These are phyloP conservation scores for Macadamia tetraphylla DNA, from an alignment of 164 flowering plant species.

Conservation along the genomic window DNA sequence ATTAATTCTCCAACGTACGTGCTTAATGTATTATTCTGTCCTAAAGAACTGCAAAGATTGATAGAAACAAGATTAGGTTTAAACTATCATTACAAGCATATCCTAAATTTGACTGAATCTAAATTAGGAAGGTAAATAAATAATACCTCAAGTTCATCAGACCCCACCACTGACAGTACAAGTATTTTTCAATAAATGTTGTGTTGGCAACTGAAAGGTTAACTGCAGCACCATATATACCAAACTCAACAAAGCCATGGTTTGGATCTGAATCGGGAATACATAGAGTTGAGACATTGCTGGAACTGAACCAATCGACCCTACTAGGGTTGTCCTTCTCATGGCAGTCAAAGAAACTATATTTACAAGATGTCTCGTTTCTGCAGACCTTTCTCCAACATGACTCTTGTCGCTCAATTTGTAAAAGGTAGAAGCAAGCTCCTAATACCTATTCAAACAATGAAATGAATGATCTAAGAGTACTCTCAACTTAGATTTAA, in stretches of 20 bases:
- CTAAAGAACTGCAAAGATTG: too few relatives aligned
- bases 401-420: slow-evolving; percentile 51
- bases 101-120: too few relatives aligned
- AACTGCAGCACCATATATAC: slow-evolving; percentile 58
- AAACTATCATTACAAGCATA: too few relatives aligned
- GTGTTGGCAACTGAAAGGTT: slow-evolving; percentile 32
- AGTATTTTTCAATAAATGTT: slow-evolving; percentile 40
- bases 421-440: slow-evolving; percentile 64
- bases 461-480: not conserved
- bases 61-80: too few relatives aligned
- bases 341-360: slow-evolving; percentile 39
- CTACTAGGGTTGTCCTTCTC: slow-evolving; percentile 13
- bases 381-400: slow-evolving; percentile 59
- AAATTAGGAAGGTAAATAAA: too few relatives aligned
- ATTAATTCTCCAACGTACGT: slow-evolving; percentile 63
- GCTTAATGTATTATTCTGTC: too few relatives aligned
- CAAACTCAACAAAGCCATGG: slow-evolving; percentile 35
- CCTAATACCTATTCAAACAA: slow-evolving; percentile 48
- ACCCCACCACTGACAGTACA: too few relatives aligned
- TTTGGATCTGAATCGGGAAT: slow-evolving; percentile 25
- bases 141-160: too few relatives aligned
- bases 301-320: slow-evolving; percentile 41
- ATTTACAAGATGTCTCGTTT: slow-evolving; percentile 26
- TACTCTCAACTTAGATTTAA: not conserved
- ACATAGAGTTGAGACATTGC: slow-evolving; percentile 48